Evolutionary conservation across 225 moss, liverwort and hornwort genomes (phyloP), one percentile per base, ranked within the genome.

Genomic region (Lunularia cruciata): DNA sequence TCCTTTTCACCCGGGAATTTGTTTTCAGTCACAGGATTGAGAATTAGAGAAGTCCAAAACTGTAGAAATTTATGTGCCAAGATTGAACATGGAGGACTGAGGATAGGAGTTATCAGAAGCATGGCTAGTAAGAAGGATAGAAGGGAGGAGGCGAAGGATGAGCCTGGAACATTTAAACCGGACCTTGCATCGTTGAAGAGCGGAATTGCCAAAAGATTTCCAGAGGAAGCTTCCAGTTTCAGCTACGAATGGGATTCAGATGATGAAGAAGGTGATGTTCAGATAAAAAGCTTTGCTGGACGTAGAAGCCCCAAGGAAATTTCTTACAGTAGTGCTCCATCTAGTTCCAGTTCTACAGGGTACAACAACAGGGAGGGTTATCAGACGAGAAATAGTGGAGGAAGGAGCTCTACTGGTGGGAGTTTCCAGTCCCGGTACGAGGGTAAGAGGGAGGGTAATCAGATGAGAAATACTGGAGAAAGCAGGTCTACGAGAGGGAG

Each of bases 151-250:
- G 69, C 60, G 36, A 64, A 6, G 9, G 65, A 54, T 38, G 58
- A 48, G n/a, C 67, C 67, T 2, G 51, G 60, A 5, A 22, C 55
- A 1, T 67, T 77, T 51, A 62, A 73, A 45, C 78, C 78, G 26
- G 81, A 81, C 35, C 73, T 81, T 25, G 45, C 65, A 13, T 70
- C 77, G 4, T 68, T 81, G 18, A 77, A 42, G 60, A 74, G 65
- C 19, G 81, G 77, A 13, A 73, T 81, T 16, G 51, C 65, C 2
- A 81, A 74, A 28, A 74, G 56, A 59, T 81, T 81, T 22, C 81
- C 81, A 3, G 34, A 42, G 12, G 52, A 76, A 42, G 22, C 69
- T 15, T 39, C 69, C 5, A 55, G 49, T 36, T 73, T 77, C 30
- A 31, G 14, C 8, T 71, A 55, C 51, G 70, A 72, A 3, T 73